These are phyloP conservation scores for Blumeriella jaapii DNA, from an alignment of 2,329 filamentous ascomycete species.

Conservation along the genomic window DNA sequence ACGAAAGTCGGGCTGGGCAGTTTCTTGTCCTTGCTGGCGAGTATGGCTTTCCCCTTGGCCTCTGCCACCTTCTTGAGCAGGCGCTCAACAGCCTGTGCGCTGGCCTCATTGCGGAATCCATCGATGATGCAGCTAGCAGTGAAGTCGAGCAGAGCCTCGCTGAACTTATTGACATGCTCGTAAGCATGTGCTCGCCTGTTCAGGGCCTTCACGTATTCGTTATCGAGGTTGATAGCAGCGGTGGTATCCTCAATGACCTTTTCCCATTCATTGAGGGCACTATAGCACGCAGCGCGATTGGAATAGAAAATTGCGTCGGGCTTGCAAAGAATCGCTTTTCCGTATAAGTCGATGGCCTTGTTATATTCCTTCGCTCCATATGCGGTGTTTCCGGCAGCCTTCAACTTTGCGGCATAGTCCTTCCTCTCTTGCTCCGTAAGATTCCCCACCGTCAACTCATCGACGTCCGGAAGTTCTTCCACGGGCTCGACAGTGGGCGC, in stretches of 20 bases:
- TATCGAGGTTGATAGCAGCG: conserved; percentile 84
- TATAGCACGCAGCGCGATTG: conserved; percentile 95
- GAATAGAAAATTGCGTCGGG: conserved; percentile 98
- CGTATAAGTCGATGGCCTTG: conserved; percentile 87
- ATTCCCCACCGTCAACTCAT: conserved; percentile 41
- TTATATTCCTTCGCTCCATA: conserved; percentile 92
- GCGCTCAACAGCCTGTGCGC: conserved; percentile 81
- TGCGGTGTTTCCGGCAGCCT: conserved; percentile 91
- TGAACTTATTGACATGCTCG: conserved; percentile 82
- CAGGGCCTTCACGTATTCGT: conserved; percentile 93
- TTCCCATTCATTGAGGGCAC: conserved; percentile 84
- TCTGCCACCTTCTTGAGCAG: conserved; percentile 95
- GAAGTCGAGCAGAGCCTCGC: conserved; percentile 92
- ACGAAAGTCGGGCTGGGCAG: conserved; percentile 94
- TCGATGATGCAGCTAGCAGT: conserved; percentile 99
- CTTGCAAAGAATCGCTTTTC: conserved; percentile 92
- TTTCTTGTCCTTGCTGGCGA: conserved; percentile 68
- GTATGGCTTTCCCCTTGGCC: conserved; percentile 81
- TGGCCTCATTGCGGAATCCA: conserved; percentile 84
- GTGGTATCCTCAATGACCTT: conserved; percentile 96
- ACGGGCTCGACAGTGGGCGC: conserved; percentile 42
- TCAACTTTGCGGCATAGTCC: conserved; percentile 80
- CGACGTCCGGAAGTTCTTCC: conserved; percentile 59
- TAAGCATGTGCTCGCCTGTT: conserved; percentile 96
- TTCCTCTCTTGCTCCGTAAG: conserved; percentile 59